Conservation (phyloP, 2,329 filamentous ascomycete species). For the Colletotrichum lentis region DNA sequence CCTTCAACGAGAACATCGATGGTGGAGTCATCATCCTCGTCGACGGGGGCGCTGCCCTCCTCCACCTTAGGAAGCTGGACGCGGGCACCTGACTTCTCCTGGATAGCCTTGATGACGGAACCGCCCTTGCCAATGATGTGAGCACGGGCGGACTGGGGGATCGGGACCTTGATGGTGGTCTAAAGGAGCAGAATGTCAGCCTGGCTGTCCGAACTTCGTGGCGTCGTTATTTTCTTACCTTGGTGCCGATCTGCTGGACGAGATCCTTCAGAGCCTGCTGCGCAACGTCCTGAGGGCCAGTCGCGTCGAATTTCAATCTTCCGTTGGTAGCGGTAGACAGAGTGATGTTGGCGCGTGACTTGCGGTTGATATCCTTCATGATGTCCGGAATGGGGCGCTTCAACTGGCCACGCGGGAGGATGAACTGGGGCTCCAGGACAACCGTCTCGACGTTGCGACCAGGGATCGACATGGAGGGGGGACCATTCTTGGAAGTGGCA, state of each 20-base stretch:
- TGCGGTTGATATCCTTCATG: conserved; percentile 90
- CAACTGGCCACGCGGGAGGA: conserved; percentile 78
- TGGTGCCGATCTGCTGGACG: conserved; percentile 85
- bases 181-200: conserved; percentile 39
- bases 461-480: conserved; percentile 76
- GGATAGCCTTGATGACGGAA: conserved; percentile 86
- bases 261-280: conserved; percentile 90
- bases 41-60: conserved; percentile 61
- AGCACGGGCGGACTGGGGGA: conserved; percentile 83
- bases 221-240: conserved; percentile 61
- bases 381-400: conserved; percentile 87
- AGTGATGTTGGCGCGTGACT: conserved; percentile 85
- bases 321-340: conserved; percentile 78
- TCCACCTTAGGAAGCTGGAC: conserved; percentile 89
- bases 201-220: neutral
- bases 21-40: conserved; percentile 77
- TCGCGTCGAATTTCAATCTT: conserved; percentile 81
- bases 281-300: conserved; percentile 82
- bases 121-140: conserved; percentile 95
- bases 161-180: conserved; percentile 74
- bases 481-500: conserved; percentile 53
- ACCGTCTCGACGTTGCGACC: conserved; percentile 83
- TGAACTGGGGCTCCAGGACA: conserved; percentile 75
- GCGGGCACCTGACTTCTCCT: conserved; percentile 86
- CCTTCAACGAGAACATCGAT: conserved; percentile 92